These are phyloP conservation scores for Aspergillus tanneri DNA, from an alignment of 2,329 filamentous ascomycete species.

Conservation along the genomic window DNA sequence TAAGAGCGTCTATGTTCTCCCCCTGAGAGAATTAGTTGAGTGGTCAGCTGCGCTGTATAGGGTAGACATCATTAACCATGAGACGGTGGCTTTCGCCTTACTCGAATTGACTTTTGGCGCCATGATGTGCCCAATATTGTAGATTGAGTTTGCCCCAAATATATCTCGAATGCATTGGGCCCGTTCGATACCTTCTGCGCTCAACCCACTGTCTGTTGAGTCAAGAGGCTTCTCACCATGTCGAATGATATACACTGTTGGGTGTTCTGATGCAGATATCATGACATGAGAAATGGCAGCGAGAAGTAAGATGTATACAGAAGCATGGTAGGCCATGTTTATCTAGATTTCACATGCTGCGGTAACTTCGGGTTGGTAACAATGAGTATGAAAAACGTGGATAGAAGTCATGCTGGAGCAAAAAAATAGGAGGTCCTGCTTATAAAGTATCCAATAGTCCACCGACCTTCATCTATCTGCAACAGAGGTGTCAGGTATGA, in stretches of 20 bases:
- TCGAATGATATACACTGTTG: constrained; percentile 32
- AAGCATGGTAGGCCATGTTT: no score
- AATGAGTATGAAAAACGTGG: background rate
- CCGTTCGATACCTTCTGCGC: constrained; percentile 25
- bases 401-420: background rate
- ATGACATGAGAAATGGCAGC: background rate
- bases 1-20: constrained; percentile 17
- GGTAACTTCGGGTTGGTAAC: no score
- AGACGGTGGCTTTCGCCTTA: no score
- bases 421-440: background rate
- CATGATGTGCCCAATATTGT: constrained; percentile 30
- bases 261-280: constrained; percentile 10
- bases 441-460: background rate
- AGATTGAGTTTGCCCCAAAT: constrained; percentile 25
- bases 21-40: constrained; percentile 7
- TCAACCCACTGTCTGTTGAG: constrained; percentile 25
- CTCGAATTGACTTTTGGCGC: constrained; percentile 26
- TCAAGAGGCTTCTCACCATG: constrained; percentile 32
- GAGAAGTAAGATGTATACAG: constrained; percentile 1
- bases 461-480: background rate
- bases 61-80: no score
- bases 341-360: no score
- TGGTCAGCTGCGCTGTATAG: background rate
- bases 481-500: background rate
- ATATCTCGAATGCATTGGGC: constrained; percentile 30